phyloP scores from a whole-genome alignment of 768 basidiomycete species.

The Phaffia australis region DNA sequence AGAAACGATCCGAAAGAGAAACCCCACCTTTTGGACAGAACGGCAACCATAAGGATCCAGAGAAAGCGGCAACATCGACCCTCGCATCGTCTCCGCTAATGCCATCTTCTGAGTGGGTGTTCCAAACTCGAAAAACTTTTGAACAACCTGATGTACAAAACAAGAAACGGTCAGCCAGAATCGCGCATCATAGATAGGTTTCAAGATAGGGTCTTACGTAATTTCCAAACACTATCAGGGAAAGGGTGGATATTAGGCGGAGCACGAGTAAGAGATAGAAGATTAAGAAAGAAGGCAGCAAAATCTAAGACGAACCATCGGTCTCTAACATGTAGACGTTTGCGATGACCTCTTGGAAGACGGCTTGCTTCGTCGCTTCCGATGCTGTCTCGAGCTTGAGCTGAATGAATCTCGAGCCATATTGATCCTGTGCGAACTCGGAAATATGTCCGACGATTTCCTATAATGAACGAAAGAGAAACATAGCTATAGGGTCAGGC shows the following conservation, averaged over 20 bases:
- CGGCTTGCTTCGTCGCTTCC: slow-evolving; percentile 62
- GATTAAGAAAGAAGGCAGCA: background rate
- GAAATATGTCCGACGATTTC: slow-evolving; percentile 74
- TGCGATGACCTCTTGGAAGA: slow-evolving; percentile 73
- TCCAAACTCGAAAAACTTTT: slow-evolving; percentile 85
- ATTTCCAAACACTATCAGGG: slow-evolving; percentile 58
- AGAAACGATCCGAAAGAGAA: background rate
- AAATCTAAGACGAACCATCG: slow-evolving; percentile 10
- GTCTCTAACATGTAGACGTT: slow-evolving; percentile 18
- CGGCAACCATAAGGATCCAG: slow-evolving; percentile 93
- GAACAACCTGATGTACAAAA: slow-evolving; percentile 56
- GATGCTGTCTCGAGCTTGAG: slow-evolving; percentile 65
- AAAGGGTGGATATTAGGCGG: background rate
- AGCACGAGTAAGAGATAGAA: background rate
- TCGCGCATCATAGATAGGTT: background rate
- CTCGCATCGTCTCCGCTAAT: slow-evolving; percentile 63
- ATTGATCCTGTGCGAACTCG: slow-evolving; percentile 88
- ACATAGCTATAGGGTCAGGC: background rate
- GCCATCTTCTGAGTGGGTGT: slow-evolving; percentile 59
- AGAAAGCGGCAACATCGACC: slow-evolving; percentile 62
- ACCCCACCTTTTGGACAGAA: slow-evolving; percentile 42
- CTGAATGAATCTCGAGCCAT: slow-evolving; percentile 97
- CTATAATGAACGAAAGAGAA: slow-evolving; percentile 41
- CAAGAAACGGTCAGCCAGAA: slow-evolving; percentile 16
- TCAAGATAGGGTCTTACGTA: slow-evolving; percentile 50